These are phyloP conservation scores for Moringa oleifera DNA, from an alignment of 345 rosid genomes.

Conservation along the genomic window DNA sequence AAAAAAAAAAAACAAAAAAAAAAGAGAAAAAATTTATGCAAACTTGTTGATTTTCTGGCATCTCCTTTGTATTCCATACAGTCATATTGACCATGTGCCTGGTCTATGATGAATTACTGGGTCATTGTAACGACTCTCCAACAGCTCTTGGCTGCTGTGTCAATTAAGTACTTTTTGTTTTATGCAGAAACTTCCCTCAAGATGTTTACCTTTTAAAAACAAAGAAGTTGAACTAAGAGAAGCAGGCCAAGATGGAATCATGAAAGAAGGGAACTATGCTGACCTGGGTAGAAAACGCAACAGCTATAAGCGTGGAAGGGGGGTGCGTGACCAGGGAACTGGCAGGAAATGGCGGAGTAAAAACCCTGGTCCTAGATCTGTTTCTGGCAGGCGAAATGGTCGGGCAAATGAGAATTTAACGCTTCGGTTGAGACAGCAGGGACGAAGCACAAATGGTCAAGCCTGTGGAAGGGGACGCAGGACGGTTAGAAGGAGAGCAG, in stretches of 20 bases:
- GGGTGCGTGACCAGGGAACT: conserved; percentile 45
- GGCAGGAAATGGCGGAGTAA: conserved; percentile 45
- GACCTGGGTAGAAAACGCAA: conserved; percentile 36
- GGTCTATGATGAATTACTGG: conserved; percentile 5
- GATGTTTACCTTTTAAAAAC: conserved; percentile 35
- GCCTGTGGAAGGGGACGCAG: conserved; percentile 66
- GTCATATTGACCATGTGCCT: not conserved
- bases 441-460: conserved; percentile 35
- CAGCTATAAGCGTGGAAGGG: conserved; percentile 54
- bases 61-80: not conserved
- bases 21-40: not conserved
- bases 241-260: conserved; percentile 25
- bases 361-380: conserved; percentile 34
- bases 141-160: not conserved
- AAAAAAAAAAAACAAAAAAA: not conserved
- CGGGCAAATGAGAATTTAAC: conserved; percentile 33
- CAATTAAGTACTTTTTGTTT: conserved; percentile 3
- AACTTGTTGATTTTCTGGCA: conserved; percentile 1
- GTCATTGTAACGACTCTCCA: not conserved
- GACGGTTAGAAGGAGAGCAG: conserved; percentile 79
- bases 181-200: conserved; percentile 57
- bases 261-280: conserved; percentile 32
- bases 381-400: conserved; percentile 31
- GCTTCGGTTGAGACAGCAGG: conserved; percentile 38
- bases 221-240: conserved; percentile 44